Evolutionary conservation across 208 protist genomes (phyloP), one percentile per base, ranked within the genome.

Genomic region (Naegleria lovaniensis): DNA sequence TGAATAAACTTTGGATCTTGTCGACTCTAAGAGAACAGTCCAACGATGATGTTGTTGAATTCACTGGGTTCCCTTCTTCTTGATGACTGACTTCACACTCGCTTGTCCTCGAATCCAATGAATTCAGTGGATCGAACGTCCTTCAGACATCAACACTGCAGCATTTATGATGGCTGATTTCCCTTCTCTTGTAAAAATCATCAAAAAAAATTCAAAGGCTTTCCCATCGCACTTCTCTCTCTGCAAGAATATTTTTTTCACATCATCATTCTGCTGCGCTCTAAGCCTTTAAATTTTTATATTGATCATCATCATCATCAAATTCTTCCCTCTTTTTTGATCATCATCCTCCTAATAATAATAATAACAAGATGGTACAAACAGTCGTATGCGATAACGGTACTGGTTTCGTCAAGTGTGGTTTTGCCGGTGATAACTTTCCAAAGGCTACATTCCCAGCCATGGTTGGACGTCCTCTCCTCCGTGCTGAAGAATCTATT

Each of bases 371-470:
- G 11, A 85, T 85, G 83, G 40, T 48, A 19, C 4, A 4, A 36
- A 67, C 84, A 33, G 41, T 88, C 19, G 84, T 88, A 58, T 88
- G 84, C n/a, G 84, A 88, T 88, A 88, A 88, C n/a, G 84, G 86
- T 43, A 89, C 86, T 39, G 86, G 86, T 48, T 99, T 98, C 93
- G 95, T 99, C 85, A 99, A 99, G 92, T 97, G 96, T 93, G 99
- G 99, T 85, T 99, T 97, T 91, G 97, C 98, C 5, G 98, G 97
- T 38, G 93, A 96, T 15, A 98, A 99, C 90, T 98, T 99, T 92
- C 99, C 99, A 6, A 91, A 92, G n/a, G 92, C 95, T 84, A 96
- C 98, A 33, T 99, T 99, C 94, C 99, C 98, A 36, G 97, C 97
- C 0, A 97, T 98, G 90, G 95, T 99, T 55, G 98, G 98, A 59